Percentiles rank a stretch among this genome's conserved stretches.
phyloP scores from a whole-genome alignment of 2,329 filamentous ascomycete species.

The Zymoseptoria ardabiliae region DNA sequence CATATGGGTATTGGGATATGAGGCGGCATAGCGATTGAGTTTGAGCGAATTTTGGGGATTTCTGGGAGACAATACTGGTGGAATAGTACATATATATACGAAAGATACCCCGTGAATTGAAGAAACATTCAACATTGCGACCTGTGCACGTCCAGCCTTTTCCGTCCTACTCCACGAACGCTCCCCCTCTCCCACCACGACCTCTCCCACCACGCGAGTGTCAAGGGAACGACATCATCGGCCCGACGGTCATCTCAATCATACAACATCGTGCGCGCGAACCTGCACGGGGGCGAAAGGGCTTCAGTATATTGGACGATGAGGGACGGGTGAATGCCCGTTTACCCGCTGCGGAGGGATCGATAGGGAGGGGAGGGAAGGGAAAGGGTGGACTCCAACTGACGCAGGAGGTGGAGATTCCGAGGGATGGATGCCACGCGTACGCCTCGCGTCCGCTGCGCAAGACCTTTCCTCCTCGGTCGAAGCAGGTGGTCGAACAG shows the following conservation, averaged over 20 bases:
- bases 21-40: no score
- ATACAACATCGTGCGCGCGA: slow-evolving; percentile 21
- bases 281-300: slow-evolving; percentile 23
- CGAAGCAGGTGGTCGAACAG: no score
- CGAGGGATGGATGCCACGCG: slow-evolving; percentile 40
- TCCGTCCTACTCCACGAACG: slow-evolving; percentile 12
- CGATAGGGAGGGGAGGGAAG: background rate
- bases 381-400: background rate
- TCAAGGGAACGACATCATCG: slow-evolving; percentile 26
- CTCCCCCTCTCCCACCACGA: slow-evolving; percentile 8
- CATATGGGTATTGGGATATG: no score
- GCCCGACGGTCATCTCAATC: slow-evolving; percentile 17
- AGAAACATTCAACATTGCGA: no score
- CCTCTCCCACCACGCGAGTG: slow-evolving; percentile 15
- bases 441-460: slow-evolving; percentile 33
- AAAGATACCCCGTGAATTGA: no score
- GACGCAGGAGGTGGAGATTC: slow-evolving; percentile 22
- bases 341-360: background rate
- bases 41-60: no score
- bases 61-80: no score
- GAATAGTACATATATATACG: no score
- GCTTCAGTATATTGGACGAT: slow-evolving; percentile 23
- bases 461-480: slow-evolving; percentile 1
- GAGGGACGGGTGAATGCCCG: slow-evolving; percentile 14
- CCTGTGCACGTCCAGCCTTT: no score